A percentile compares a stretch with the other conserved stretches of the same genome.
phyloP scores from a whole-genome alignment of 1,139 yeast genomes.

The Geotrichum phurueaensis region DNA sequence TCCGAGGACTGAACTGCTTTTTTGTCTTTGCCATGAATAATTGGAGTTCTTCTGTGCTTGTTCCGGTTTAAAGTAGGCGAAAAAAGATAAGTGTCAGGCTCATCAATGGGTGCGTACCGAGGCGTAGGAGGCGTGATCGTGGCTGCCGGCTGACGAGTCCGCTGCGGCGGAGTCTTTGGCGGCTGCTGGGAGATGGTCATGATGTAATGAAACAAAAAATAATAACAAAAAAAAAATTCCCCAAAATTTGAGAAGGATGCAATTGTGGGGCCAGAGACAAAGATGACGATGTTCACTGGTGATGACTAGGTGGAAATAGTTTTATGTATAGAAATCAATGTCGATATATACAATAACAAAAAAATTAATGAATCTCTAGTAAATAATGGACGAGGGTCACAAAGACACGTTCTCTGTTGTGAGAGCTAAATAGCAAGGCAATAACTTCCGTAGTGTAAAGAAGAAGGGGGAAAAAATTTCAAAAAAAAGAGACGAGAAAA shows the following conservation, averaged over 20 bases:
- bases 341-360: not conserved
- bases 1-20: not conserved
- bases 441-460: not conserved
- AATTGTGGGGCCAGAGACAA: not conserved
- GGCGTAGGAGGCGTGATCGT: slow-evolving; percentile 35
- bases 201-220: not conserved
- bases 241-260: not conserved
- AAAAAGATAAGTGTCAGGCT: slow-evolving; percentile 25
- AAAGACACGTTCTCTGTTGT: not conserved
- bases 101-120: slow-evolving; percentile 36
- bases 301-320: not conserved
- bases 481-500: not conserved
- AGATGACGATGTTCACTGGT: not conserved
- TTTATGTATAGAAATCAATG: too few relatives aligned
- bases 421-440: not conserved
- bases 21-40: not conserved
- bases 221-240: not conserved
- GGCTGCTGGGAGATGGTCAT: slow-evolving; percentile 9
- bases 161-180: slow-evolving; percentile 32
- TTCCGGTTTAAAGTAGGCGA: not conserved
- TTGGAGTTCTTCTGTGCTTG: not conserved
- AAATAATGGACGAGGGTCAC: not conserved
- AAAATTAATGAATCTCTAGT: not conserved
- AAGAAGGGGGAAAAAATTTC: not conserved
- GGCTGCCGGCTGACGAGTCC: slow-evolving; percentile 13